A percentile compares a stretch with the other conserved stretches of the same genome.
Evolutionary conservation across 2,329 filamentous ascomycete species (phyloP).

Genomic region (Phaeosphaeriaceae sp.): DNA sequence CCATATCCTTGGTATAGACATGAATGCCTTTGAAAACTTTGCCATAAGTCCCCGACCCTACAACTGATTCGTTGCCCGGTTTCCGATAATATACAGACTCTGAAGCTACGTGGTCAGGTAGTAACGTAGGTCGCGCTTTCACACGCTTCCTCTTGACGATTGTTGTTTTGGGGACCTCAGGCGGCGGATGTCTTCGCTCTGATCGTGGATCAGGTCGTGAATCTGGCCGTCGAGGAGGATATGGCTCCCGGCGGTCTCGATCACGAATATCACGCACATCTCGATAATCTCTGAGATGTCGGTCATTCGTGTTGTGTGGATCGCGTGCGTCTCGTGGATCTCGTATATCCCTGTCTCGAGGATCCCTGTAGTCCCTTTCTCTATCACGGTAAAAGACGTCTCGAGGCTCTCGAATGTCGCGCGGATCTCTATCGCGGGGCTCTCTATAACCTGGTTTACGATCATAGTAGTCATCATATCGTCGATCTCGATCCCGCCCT

Average conservation of each 20-base stretch:
- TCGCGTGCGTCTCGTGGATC: conserved; percentile 24
- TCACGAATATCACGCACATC: conserved; percentile 26
- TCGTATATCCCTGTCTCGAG: conserved; percentile 17
- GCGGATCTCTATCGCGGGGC: conserved; percentile 33
- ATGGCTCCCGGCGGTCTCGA: conserved; percentile 40
- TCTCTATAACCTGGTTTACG: conserved; percentile 37
- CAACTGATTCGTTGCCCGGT: conserved; percentile 95
- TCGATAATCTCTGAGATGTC: conserved; percentile 24
- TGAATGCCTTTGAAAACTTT: conserved; percentile 95
- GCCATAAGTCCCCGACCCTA: conserved; percentile 93
- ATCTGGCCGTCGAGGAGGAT: conserved; percentile 35
- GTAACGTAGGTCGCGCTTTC: conserved; percentile 73
- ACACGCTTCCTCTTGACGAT: conserved; percentile 71
- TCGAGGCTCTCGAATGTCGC: conserved; percentile 29
- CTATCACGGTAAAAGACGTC: conserved; percentile 20
- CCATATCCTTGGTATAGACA: conserved; percentile 84
- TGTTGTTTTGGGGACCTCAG: conserved; percentile 56
- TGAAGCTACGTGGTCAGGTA: conserved; percentile 75
- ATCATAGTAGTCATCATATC: conserved; percentile 34
- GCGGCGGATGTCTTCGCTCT: conserved; percentile 46
- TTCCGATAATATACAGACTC: conserved; percentile 95
- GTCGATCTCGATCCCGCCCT: conserved; percentile 53
- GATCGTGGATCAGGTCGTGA: conserved; percentile 44
- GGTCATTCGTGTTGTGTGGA: conserved; percentile 28
- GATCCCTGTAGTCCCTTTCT: conserved; percentile 14